Base-by-base conservation (phyloP, 345 rosid genomes). In the Corchorus olitorius region DNA sequence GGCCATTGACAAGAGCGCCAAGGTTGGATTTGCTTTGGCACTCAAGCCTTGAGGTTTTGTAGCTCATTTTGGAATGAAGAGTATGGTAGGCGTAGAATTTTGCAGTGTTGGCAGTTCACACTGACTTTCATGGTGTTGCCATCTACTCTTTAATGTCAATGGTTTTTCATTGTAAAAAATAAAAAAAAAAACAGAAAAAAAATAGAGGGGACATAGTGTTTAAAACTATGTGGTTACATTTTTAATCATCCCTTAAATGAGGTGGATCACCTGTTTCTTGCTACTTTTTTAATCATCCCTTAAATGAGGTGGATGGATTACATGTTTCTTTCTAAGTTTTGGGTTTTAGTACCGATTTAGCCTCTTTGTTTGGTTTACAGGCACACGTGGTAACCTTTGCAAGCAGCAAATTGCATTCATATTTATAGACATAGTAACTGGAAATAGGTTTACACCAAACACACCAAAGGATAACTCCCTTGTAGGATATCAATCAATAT, bases 1-100 rank as follows among this genome's bases (percentile, higher is more conserved):
- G 87, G 84, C 94, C 39, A 80, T 93, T 43, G 98, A 92, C 67
- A 93, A 93, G 89, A 90, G 84, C 37, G 88, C 98, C 37, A 95
- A 92, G 87, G 83, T 95, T 76, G 98, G 99, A 33, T 77, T 95
- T 79, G 91, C 97, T 67, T 84, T 95, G 81, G 91, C 94, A 71
- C 92, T 95, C 70, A 92, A 95, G 87, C 96, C 97, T 10, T 93
- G 79, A 84, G 79, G 79, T 37, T 61, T 22, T 43, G 8, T 16
- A 5, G 17, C 49, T 35, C 66, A 19, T 27, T 70, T 43, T 61
- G 65, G 75, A n/a, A n/a, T n/a, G n/a, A 65, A 33, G 46, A 16
- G 55, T 55, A 63, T 46, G 39, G 53, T 75, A 65, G 70, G 65
- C 62, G 22, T 75, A 70, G 52, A 69, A 75, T 61, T 52, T 56